Evolutionary conservation across 1,284 basidiomycete species (phyloP), one percentile per base, ranked within the genome.

Genomic region (Irpex rosettiformis): DNA sequence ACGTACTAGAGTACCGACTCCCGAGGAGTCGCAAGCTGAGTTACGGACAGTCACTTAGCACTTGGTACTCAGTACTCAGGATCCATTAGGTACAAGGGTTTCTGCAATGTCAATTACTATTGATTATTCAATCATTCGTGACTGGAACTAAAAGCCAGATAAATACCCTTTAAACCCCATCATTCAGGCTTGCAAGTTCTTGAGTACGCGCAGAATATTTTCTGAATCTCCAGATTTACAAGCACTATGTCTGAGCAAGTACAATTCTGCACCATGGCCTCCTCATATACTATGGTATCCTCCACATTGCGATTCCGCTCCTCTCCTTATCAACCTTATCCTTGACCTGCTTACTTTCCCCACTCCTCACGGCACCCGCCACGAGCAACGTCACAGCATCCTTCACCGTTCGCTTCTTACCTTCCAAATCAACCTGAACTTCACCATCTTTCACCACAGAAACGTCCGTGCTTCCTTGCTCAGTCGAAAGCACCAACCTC

Each of bases 271-370:
- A n/a, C n/a, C n/a, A n/a, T n/a, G n/a, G n/a, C n/a, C n/a, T n/a
- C n/a, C n/a, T n/a, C n/a, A n/a, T n/a, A n/a, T n/a, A n/a, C n/a
- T 52, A 85, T 11, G 80, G 81, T 56, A 88, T 85, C 49, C 84
- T 71, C 80, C 84, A 85, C 77, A 87, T 83, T 3, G 80, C 83
- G 60, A 85, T 80, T 0, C 82, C 83, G 58, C 78, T 76, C 42
- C 84, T 71, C 55, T 82, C 82, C 57, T 78, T 72, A 62, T 86
- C 83, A 1, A 86, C 67, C 61, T 83, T 80, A 58, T 83, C 77
- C 72, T 74, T 79, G 7, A 80, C 84, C 61, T 80, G 76, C 65
- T 81, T 81, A 68, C 82, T 84, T 54, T 74, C 71, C 49, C 74
- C 76, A 62, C 79, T 85, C 61, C 79, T 72, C 27, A 86, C 72